Base-by-base conservation (phyloP, 208 protist species). In the Eutreptiella sp. region DNA sequence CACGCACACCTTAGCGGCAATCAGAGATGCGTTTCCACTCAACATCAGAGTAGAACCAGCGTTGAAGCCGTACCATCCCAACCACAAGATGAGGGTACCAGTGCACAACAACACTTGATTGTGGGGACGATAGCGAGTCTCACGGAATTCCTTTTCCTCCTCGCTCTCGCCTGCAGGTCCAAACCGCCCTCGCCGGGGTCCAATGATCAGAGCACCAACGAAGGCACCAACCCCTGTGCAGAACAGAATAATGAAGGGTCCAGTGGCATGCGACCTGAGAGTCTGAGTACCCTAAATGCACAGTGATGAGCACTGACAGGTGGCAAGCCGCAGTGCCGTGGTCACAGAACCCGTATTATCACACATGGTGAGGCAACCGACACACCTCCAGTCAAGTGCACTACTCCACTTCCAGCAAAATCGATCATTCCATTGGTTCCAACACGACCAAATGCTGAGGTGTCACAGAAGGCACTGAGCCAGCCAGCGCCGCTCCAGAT, bases 31-130 rank as follows among this genome's bases (percentile, higher is more conserved):
- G n/a, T n/a, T n/a, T n/a, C n/a, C n/a, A 7, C 29, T 59, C 67
- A 67, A 14, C 3, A 23, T 3, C 3, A 46, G 4, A 1, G 39
- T 66, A 1, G 57, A 59, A 38, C 57, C 63, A n/a, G 2, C 4
- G 63, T 66, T 66, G 59, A 66, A 66, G 27, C 67, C 53, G 47
- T 58, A 68, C 63, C 62, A 71, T 31, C 66, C 66, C 3, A 70
- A 71, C 64, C 61, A 73, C 34, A 71, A 26, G 3, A 71, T 57
- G 4, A 71, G 38, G 19, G 63, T 52, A 31, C 66, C 63, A 16
- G 48, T n/a, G 16, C 41, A 38, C 4, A 27, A 38, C 4, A 67
- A 36, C 19, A 43, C 31, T 16, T 5, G 46, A 35, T 71, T 38
- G 36, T 67, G 66, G n/a, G 58, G 50, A 36, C 7, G 32, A 53